phyloP scores from a whole-genome alignment of 169 alveolate species.

The Cryptosporidium muris region DNA sequence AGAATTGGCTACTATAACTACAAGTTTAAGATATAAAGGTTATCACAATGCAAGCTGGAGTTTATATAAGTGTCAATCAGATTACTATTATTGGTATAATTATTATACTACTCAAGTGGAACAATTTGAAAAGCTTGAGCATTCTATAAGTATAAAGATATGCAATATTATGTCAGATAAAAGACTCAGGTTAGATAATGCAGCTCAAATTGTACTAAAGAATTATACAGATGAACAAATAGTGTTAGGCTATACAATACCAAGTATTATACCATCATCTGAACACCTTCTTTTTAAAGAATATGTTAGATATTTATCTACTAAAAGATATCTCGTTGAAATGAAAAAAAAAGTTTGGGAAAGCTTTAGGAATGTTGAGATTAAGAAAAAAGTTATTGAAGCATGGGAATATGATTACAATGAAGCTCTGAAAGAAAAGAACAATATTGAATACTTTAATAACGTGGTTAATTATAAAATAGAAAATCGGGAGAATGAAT shows the following conservation, averaged over 20 bases:
- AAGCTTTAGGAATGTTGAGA: conserved; percentile 39
- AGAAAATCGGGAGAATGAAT: conserved; percentile 28
- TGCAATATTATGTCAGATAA: conserved; percentile 40
- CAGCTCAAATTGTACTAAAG: conserved; percentile 10
- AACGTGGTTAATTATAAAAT: conserved; percentile 7
- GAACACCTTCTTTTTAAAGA: conserved; percentile 26
- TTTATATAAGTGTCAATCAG: conserved; percentile 36
- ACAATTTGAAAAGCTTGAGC: conserved; percentile 43
- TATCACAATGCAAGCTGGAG: conserved; percentile 5
- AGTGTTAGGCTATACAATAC: conserved; percentile 30
- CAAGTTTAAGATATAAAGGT: conserved; percentile 32
- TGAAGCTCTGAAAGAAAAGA: conserved; percentile 42
- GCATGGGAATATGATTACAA: conserved; percentile 58
- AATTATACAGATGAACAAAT: conserved; percentile 59
- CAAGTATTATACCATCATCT: conserved; percentile 4
- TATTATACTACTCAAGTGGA: conserved; percentile 33
- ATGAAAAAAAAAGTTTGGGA: conserved; percentile 39
- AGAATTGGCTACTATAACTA: conserved; percentile 20
- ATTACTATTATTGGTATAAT: conserved; percentile 51
- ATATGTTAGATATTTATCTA: conserved; percentile 16
- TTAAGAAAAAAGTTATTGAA: conserved; percentile 17
- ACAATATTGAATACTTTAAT: conserved; percentile 43
- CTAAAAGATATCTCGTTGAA: conserved; percentile 35
- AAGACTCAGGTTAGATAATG: conserved; percentile 13
- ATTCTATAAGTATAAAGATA: conserved; percentile 6